Base-by-base conservation (phyloP, 176 grass and related monocot genomes). In the Eleusine indica region DNA sequence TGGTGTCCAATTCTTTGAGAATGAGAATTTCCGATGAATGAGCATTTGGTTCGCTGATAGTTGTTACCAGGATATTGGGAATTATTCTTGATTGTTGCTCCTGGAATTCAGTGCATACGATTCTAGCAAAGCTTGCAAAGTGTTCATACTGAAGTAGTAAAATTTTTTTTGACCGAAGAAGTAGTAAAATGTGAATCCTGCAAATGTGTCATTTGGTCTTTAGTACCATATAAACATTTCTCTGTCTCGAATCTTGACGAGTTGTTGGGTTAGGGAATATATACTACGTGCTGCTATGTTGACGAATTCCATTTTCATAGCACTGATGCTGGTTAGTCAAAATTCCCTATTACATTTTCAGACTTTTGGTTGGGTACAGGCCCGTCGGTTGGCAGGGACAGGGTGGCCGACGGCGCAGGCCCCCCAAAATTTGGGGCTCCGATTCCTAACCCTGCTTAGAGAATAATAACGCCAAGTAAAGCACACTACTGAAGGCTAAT, bases 151-250 rank as follows among this genome's bases (percentile, higher is more conserved):
- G 38, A 82, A 61, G 29, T 76, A 11, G 29, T 79, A 42, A 49
- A 10, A 21, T 7, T 25, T 25, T 25, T 25, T 25, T 25, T 25
- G 25, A 25, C 25, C 0, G 25, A 25, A 25, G 38, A 82, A 61
- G 29, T 76, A 11, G 29, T 79, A 42, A 49, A 10, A 21, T 7
- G 17, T 12, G 77, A 29, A 35, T 71, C 64, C 14, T 54, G n/a
- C 30, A 9, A 70, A 70, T 14, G 65, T 38, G 67, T 7, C 80
- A 16, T 61, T 17, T 68, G 28, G 13, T 30, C 75, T 64, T 64
- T n/a, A 18, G 38, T 28, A 13, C 71, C 10, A 83, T 16, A 63
- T 22, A 68, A 86, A 68, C 18, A 82, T 63, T 48, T 29, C 18
- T 39, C 29, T 75, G 63, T 49, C 53, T 21, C 5, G 53, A 21